Base-by-base conservation (phyloP, 148 eudicot species). In the Fagopyrum homotropicum region DNA sequence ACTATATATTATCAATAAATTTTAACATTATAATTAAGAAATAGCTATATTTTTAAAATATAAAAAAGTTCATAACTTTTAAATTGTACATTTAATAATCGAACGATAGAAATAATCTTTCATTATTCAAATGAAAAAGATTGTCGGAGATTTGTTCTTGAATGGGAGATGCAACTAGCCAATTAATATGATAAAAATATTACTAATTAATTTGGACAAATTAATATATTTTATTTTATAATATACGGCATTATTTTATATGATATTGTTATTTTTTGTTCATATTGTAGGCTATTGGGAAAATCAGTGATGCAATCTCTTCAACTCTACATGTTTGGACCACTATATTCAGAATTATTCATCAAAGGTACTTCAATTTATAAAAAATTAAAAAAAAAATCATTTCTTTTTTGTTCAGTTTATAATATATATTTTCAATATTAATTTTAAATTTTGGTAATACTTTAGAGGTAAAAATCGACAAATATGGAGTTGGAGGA, bases 241-340 rank as follows among this genome's bases (percentile, higher is more conserved):
- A 2, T 26, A 56, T n/a, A n/a, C 45, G 45, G 47, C 12, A 10
- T 1, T 66, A 66, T 6, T 66, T 2, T 5, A 44, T 45, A 1
- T 46, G 9, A 46, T 3, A 8, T 4, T 72, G 0, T 57, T 15
- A 6, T 44, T 14, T 49, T 46, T 16, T 22, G 49, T 29, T 45
- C 4, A 9, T 8, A 54, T 14, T 78, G 71, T 69, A 86, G 89
- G 12, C 63, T 86, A 17, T 29, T 86, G 45, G 85, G 89, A 14
- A 82, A 86, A 80, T 71, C 84, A 35, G 78, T 78, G 14, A 72
- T 86, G 85, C 87, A 86, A 73, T 86, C 89, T 17, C 75, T 86
- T 72, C 85, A 84, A 45, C 76, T 86, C 72, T 86, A 80, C 70
- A 73, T 80, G 73, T 84, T 86, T 64, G 89, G 89, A 46, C 81